These are phyloP conservation scores for Proliferodiscus dingleyae DNA, from an alignment of 2,329 filamentous ascomycete genomes.

Conservation along the genomic window DNA sequence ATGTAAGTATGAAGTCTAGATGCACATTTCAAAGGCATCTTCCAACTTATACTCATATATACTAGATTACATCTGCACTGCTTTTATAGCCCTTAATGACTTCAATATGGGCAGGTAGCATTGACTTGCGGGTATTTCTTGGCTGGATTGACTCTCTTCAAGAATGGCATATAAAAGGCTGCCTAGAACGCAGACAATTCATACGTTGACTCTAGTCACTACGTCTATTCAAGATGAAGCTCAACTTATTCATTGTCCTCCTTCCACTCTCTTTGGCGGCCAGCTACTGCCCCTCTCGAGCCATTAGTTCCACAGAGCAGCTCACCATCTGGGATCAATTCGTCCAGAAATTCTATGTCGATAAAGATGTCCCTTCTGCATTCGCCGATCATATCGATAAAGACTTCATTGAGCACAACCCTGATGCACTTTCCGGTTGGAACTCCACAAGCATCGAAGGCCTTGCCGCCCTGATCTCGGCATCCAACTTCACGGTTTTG, in stretches of 20 bases:
- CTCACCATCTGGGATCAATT: slow-evolving; percentile 17
- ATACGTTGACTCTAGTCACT: too few species aligned
- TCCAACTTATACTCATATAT: too few species aligned
- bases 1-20: too few species aligned
- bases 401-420: slow-evolving; percentile 23
- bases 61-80: too few species aligned
- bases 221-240: neutral
- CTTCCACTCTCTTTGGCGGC: neutral
- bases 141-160: too few species aligned
- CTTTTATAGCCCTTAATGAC: too few species aligned
- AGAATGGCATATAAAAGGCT: too few species aligned
- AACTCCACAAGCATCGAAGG: slow-evolving; percentile 9
- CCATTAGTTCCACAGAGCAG: slow-evolving; percentile 10
- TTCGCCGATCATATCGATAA: slow-evolving; percentile 13
- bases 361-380: slow-evolving; percentile 14
- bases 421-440: slow-evolving; percentile 10
- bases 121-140: too few species aligned
- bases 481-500: slow-evolving; percentile 4
- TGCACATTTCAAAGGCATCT: too few species aligned
- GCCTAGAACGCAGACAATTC: too few species aligned
- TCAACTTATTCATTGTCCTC: neutral
- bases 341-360: slow-evolving; percentile 14
- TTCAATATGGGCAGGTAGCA: too few species aligned
- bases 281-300: slow-evolving; percentile 14
- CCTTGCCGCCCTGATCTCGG: slow-evolving; percentile 5